These are phyloP conservation scores for Trichosporon sp. DNA, from an alignment of 1,284 basidiomycete genomes.

Conservation along the genomic window DNA sequence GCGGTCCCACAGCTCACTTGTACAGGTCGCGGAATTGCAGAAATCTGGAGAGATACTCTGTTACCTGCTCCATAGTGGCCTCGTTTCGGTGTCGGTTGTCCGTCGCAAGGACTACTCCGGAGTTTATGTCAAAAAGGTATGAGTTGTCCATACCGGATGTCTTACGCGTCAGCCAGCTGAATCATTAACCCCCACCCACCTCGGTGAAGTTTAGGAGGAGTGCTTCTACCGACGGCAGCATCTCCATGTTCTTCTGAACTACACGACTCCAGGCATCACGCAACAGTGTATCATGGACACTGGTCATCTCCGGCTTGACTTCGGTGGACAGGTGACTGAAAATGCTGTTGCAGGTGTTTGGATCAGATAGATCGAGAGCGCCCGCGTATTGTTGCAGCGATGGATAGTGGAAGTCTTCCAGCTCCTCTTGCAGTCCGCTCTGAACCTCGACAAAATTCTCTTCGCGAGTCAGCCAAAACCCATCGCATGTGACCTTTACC, in stretches of 20 bases:
- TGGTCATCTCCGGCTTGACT: constrained; percentile 53
- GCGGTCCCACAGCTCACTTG: constrained; percentile 15
- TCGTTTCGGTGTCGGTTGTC: constrained; percentile 57
- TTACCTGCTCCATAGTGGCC: constrained; percentile 81
- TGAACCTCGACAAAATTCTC: constrained; percentile 85
- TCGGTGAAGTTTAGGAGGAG: constrained; percentile 50
- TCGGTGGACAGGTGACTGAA: constrained; percentile 42
- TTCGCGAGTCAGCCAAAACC: constrained; percentile 59
- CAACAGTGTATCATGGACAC: constrained; percentile 53
- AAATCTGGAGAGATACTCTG: constrained; percentile 84
- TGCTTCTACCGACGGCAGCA: constrained; percentile 49
- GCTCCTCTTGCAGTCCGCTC: constrained; percentile 71
- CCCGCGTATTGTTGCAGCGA: constrained; percentile 28
- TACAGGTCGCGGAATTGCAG: constrained; percentile 80
- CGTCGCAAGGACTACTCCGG: constrained; percentile 82
- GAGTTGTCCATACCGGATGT: constrained; percentile 87
- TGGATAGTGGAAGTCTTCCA: constrained; percentile 60
- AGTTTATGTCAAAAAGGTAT: constrained; percentile 82
- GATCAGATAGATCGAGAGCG: constrained; percentile 34
- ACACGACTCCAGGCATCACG: constrained; percentile 54
- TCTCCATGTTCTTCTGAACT: constrained; percentile 51
- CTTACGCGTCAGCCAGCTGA: constrained; percentile 44
- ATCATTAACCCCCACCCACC: background rate
- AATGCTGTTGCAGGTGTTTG: constrained; percentile 28
- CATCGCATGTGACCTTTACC: constrained; percentile 58